A percentile compares a stretch with the other conserved stretches of the same genome.
Conservation (phyloP, 2,329 filamentous ascomycete genomes). For the Nigrospora sphaerica region DNA sequence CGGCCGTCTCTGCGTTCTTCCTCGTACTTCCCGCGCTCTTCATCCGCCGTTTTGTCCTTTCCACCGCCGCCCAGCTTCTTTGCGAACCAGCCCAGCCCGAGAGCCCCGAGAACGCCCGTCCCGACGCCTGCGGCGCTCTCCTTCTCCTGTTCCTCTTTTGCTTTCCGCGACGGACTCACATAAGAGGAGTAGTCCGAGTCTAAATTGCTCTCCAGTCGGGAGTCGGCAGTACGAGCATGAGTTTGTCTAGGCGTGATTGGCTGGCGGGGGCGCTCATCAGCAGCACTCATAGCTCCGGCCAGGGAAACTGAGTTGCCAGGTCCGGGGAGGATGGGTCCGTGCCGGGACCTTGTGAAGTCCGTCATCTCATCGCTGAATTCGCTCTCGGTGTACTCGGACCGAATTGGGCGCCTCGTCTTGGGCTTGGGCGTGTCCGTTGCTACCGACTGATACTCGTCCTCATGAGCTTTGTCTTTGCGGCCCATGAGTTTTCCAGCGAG, state of each 20-base stretch:
- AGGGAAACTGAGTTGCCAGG: conserved; percentile 35
- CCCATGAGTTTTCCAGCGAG: conserved; percentile 53
- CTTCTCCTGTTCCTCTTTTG: conserved; percentile 30
- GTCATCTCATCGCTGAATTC: conserved; percentile 43
- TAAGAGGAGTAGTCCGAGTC: conserved; percentile 55
- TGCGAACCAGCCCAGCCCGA: conserved; percentile 63
- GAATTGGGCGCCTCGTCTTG: conserved; percentile 21
- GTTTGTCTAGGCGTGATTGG: conserved; percentile 41
- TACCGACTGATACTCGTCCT: conserved; percentile 58
- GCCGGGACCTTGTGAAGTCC: conserved; percentile 22
- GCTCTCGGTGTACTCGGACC: conserved; percentile 28
- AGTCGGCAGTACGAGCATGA: conserved; percentile 30
- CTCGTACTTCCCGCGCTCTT: conserved; percentile 38
- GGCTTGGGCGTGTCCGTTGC: conserved; percentile 52
- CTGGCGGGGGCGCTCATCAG: conserved; percentile 29
- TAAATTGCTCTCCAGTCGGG: conserved; percentile 36
- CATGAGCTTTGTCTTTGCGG: conserved; percentile 39
- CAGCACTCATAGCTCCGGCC: conserved; percentile 39
- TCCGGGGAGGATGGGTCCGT: conserved; percentile 37
- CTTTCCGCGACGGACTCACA: conserved; percentile 54
- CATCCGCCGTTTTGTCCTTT: conserved; percentile 42
- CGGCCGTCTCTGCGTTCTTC: conserved; percentile 51
- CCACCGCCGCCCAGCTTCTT: conserved; percentile 57
- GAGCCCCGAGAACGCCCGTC: conserved; percentile 51
- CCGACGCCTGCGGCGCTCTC: conserved; percentile 34